phyloP scores from a whole-genome alignment of 768 basidiomycete genomes.

The Phylloporus arenicola region DNA sequence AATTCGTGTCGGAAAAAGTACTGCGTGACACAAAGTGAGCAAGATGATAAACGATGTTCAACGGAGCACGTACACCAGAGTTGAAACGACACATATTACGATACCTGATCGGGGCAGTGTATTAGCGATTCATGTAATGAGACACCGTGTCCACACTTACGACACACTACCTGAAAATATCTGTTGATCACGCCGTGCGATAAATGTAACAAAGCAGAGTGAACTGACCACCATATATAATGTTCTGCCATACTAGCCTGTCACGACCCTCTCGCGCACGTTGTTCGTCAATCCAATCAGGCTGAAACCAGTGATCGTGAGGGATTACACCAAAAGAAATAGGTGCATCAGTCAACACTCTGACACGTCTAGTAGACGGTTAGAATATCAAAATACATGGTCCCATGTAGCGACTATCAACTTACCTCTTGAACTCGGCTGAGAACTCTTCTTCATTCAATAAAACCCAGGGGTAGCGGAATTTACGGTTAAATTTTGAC shows the following conservation, averaged over 20 bases:
- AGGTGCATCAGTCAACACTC: slow-evolving; percentile 36
- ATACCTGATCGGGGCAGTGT: slow-evolving; percentile 35
- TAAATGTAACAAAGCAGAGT: background rate
- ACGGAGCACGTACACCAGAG: slow-evolving; percentile 47
- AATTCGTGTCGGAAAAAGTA: slow-evolving; percentile 55
- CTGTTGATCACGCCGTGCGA: slow-evolving; percentile 1
- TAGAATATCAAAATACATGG: background rate
- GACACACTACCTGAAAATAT: slow-evolving; percentile 37
- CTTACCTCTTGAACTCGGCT: slow-evolving; percentile 46
- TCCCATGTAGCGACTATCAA: background rate
- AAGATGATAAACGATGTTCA: background rate
- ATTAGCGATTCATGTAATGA: background rate
- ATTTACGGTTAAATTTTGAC: slow-evolving; percentile 52
- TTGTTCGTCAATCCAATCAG: slow-evolving; percentile 67
- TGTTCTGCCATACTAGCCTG: slow-evolving; percentile 43
- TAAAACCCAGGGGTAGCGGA: slow-evolving; percentile 58
- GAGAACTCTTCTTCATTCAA: slow-evolving; percentile 58
- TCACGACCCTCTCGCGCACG: slow-evolving; percentile 48
- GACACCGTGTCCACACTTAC: slow-evolving; percentile 22
- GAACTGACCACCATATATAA: slow-evolving; percentile 46
- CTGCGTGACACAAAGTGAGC: slow-evolving; percentile 23
- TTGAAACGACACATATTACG: slow-evolving; percentile 79
- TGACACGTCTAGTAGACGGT: slow-evolving; percentile 29
- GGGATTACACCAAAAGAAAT: slow-evolving; percentile 56
- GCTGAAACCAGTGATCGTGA: slow-evolving; percentile 63